A percentile compares a stretch with the other conserved stretches of the same genome.
Evolutionary conservation across 306 rosid genomes (phyloP).

Genomic region (Prunus campanulata): DNA sequence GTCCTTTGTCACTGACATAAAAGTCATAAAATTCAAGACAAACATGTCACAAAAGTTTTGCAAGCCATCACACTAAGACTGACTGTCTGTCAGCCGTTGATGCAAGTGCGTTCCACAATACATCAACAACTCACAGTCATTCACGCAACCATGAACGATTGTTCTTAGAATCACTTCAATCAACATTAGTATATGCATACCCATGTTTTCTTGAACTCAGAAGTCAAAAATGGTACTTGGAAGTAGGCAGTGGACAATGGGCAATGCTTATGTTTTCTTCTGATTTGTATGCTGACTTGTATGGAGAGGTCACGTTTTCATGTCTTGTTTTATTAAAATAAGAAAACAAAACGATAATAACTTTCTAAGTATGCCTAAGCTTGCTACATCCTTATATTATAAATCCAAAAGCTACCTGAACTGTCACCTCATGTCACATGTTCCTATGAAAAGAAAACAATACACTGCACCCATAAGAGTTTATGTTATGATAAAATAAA

Average conservation of each 20-base stretch:
- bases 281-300: not conserved
- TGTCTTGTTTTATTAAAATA: not conserved
- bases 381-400: not conserved
- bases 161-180: too few species aligned
- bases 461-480: not conserved
- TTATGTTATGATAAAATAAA: too few species aligned
- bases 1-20: too few species aligned
- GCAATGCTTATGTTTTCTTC: too few species aligned
- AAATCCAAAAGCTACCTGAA: not conserved
- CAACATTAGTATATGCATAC: not conserved
- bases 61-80: too few species aligned
- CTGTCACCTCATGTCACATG: not conserved
- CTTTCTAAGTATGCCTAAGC: not conserved
- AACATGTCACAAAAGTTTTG: too few species aligned
- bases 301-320: not conserved
- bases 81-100: too few species aligned
- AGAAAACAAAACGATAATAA: not conserved
- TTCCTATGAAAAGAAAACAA: not conserved
- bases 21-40: too few species aligned
- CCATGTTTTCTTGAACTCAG: not conserved
- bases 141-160: rapidly evolving
- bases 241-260: not conserved
- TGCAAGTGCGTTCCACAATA: too few species aligned
- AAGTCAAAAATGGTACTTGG: not conserved
- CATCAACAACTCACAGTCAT: too few species aligned